Percentiles rank a stretch among this genome's conserved stretches.
Conservation (phyloP, 441 rosid genomes). For the Corymbia citriodora region DNA sequence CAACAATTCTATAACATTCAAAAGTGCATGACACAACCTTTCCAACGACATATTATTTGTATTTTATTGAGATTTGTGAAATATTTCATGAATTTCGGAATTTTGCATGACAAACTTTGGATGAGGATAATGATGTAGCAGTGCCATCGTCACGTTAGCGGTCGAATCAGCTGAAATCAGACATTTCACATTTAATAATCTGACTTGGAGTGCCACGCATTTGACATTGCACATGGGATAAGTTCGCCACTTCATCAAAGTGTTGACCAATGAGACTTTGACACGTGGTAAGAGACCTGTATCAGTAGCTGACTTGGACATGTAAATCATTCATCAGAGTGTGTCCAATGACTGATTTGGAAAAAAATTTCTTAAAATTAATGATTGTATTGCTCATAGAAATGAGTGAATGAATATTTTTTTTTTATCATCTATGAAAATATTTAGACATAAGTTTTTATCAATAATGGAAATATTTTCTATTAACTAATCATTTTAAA, state of each 20-base stretch:
- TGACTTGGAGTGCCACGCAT: neutral
- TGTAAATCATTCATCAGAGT: neutral
- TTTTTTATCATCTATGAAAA: too few species aligned
- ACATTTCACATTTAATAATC: rapidly evolving
- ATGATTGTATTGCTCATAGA: too few species aligned
- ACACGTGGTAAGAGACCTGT: neutral
- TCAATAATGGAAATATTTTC: too few species aligned
- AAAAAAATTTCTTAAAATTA: too few species aligned
- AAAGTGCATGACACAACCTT: neutral
- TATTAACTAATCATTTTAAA: too few species aligned
- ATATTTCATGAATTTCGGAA: too few species aligned
- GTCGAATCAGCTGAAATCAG: neutral
- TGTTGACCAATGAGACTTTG: neutral
- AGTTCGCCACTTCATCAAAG: neutral
- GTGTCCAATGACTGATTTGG: neutral
- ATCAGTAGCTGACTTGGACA: neutral
- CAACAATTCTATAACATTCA: neutral
- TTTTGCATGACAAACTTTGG: neutral
- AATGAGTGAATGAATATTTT: too few species aligned
- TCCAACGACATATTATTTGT: too few species aligned
- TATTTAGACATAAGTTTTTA: neutral
- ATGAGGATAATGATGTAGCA: too few species aligned
- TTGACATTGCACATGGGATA: neutral
- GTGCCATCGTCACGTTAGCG: rapidly evolving
- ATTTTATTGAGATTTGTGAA: neutral